Evolutionary conservation across 768 basidiomycete genomes (phyloP), one percentile per base, ranked within the genome.

Genomic region (Trametes coccinea): DNA sequence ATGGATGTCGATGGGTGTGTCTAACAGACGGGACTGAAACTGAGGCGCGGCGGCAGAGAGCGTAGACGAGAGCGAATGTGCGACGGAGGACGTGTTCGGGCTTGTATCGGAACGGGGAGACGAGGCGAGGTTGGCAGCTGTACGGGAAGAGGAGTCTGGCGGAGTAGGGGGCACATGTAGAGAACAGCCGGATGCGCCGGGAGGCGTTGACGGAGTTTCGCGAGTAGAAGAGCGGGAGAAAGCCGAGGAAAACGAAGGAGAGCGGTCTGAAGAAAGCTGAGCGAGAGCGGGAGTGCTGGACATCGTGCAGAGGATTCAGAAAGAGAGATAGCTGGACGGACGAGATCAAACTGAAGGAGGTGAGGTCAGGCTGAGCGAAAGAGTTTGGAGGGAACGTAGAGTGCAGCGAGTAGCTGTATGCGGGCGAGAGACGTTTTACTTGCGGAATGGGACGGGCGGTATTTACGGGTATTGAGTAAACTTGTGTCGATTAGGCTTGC

Each of bases 391-490:
- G 53, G 45, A 65, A 57, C 34, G 40, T 65, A 65, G 60, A 30
- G 58, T 65, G 64, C 64, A 65, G 64, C 39, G 64, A 59, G 50
- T 65, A 65, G 64, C 30, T 65, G 60, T 65, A 65, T 31, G 44
- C 45, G 60, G 60, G 47, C 16, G 6, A 31, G 39, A 55, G 56
- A 52, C 52, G 58, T 49, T 16, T n/a, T 33, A 16, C 30, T 34
- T 49, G 17, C 44, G 40, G 33, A 41, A 53, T 37, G n/a, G 56
- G n/a, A 40, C 34, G 30, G 53, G 40, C 29, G n/a, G 29, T 55
- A 51, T 46, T 64, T 56, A 46, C 48, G 44, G 50, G 50, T 52
- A 56, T 51, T 39, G 34, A 30, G 55, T 62, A 62, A 50, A 8
- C 37, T 48, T 60, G 53, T 54, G 34, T 46, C 55, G 61, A 62